phyloP scores from a whole-genome alignment of 108 stramenopile genomes.

The Parmales sp. region DNA sequence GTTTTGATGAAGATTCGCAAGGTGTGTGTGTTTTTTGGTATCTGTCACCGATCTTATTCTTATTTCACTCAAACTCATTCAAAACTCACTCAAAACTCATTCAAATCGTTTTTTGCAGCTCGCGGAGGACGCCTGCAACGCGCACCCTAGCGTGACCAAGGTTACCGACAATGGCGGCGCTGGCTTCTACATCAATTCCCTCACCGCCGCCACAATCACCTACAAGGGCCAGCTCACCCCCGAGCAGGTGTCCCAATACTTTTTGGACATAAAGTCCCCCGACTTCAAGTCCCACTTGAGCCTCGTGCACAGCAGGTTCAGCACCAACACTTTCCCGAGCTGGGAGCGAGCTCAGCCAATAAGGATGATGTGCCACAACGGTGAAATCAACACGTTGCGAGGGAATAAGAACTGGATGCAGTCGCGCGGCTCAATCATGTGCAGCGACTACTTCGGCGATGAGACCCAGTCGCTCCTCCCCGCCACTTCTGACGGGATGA shows the following conservation, averaged over 20 bases:
- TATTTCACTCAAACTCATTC: too few species aligned
- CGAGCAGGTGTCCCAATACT: slow-evolving; percentile 84
- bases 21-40: too few species aligned
- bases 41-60: too few species aligned
- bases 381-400: slow-evolving; percentile 89
- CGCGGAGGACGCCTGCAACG: too few species aligned
- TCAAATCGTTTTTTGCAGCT: too few species aligned
- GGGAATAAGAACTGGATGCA: slow-evolving; percentile 98
- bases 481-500: slow-evolving; percentile 77
- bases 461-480: slow-evolving; percentile 71
- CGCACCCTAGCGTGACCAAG: too few species aligned
- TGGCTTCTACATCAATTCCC: slow-evolving; percentile 80
- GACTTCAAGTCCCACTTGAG: slow-evolving; percentile 71
- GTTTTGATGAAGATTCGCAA: slow-evolving; percentile 76
- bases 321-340: slow-evolving; percentile 88
- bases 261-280: slow-evolving; percentile 71
- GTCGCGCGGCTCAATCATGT: slow-evolving; percentile 87
- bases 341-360: slow-evolving; percentile 94
- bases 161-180: slow-evolving; percentile 58
- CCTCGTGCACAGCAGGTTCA: slow-evolving; percentile 88
- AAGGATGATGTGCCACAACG: slow-evolving; percentile 96
- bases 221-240: slow-evolving; percentile 94
- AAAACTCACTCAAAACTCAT: too few species aligned
- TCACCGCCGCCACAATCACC: slow-evolving; percentile 72
- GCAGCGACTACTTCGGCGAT: slow-evolving; percentile 70